Conservation (phyloP, 139 green algal genomes). For the Chlamydomonas sphaeroides region DNA sequence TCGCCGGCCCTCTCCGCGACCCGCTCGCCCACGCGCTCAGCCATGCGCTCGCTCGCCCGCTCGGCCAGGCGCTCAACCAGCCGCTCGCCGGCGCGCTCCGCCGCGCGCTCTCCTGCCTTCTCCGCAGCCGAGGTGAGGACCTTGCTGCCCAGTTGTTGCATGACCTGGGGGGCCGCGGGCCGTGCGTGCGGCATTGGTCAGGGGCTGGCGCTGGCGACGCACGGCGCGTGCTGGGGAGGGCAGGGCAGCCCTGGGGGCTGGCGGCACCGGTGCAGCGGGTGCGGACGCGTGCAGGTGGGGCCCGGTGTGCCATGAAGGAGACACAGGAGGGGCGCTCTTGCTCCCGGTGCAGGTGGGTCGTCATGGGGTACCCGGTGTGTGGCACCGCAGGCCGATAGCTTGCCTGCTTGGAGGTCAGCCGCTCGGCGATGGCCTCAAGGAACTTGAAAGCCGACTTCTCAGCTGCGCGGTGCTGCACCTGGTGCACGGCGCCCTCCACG, state of each 20-base stretch:
- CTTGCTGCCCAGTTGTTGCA: constrained; percentile 51
- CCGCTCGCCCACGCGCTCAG: constrained; percentile 37
- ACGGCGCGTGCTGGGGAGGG: too few relatives aligned
- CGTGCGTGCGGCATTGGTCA: too few relatives aligned
- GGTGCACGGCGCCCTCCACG: constrained; percentile 49
- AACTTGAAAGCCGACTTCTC: constrained; percentile 63
- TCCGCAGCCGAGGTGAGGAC: constrained; percentile 27
- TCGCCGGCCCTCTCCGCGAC: constrained; percentile 36
- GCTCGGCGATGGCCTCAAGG: constrained; percentile 40
- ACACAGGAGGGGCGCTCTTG: too few relatives aligned
- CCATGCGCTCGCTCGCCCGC: constrained; percentile 15
- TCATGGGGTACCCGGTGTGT: too few relatives aligned
- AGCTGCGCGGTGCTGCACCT: constrained; percentile 51
- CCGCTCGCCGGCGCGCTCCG: constrained; percentile 47
- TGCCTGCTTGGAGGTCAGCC: constrained; percentile 45
- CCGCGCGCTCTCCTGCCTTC: constrained; percentile 36
- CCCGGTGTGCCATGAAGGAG: too few relatives aligned
- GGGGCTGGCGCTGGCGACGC: too few relatives aligned
- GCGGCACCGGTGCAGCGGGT: too few relatives aligned
- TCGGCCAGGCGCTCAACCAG: constrained; percentile 39
- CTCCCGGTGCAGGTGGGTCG: too few relatives aligned
- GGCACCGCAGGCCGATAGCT: too few relatives aligned
- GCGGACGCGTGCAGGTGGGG: too few relatives aligned
- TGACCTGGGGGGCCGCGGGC: constrained; percentile 11
- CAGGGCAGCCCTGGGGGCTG: too few relatives aligned